These are phyloP conservation scores for Austroboletus eburneus DNA, from an alignment of 768 basidiomycete genomes.

Conservation along the genomic window DNA sequence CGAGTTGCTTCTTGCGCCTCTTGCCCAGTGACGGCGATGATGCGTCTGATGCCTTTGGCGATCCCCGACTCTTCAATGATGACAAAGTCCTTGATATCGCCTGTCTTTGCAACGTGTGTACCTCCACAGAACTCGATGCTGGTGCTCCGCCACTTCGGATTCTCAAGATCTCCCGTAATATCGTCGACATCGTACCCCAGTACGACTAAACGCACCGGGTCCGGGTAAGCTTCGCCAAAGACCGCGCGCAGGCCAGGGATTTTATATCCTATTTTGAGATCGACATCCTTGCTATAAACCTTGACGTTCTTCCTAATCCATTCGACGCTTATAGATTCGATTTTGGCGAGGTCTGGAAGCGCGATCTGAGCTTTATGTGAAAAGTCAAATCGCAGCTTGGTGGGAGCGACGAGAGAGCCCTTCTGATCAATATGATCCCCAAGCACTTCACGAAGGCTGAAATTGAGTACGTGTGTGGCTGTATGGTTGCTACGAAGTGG, in stretches of 20 bases:
- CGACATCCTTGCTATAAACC: slow-evolving; percentile 85
- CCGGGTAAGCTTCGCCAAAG: slow-evolving; percentile 96
- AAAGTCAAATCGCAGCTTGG: slow-evolving; percentile 97
- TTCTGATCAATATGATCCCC: slow-evolving; percentile 99
- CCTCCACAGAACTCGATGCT: slow-evolving; percentile 99
- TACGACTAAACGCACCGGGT: slow-evolving; percentile 93
- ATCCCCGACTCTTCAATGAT: slow-evolving; percentile 96
- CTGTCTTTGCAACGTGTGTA: slow-evolving; percentile 97
- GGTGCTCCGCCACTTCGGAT: slow-evolving; percentile 86
- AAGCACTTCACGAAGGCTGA: slow-evolving; percentile 82
- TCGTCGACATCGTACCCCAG: slow-evolving; percentile 86
- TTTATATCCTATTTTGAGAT: slow-evolving; percentile 70
- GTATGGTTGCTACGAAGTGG: slow-evolving; percentile 98
- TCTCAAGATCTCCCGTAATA: slow-evolving; percentile 79
- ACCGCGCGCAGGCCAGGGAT: slow-evolving; percentile 96
- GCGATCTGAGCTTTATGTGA: slow-evolving; percentile 89
- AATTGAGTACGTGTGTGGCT: slow-evolving; percentile 98
- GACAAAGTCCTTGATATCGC: slow-evolving; percentile 95
- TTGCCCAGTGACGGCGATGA: slow-evolving; percentile 91
- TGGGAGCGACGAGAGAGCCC: slow-evolving; percentile 93
- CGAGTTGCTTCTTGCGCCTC: slow-evolving; percentile 84
- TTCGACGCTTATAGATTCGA: slow-evolving; percentile 78
- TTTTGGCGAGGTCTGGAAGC: slow-evolving; percentile 70
- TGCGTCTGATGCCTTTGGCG: slow-evolving; percentile 94
- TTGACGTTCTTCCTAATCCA: slow-evolving; percentile 90